Base-by-base conservation (phyloP, 768 basidiomycete species). In the Ramaria rubella region DNA sequence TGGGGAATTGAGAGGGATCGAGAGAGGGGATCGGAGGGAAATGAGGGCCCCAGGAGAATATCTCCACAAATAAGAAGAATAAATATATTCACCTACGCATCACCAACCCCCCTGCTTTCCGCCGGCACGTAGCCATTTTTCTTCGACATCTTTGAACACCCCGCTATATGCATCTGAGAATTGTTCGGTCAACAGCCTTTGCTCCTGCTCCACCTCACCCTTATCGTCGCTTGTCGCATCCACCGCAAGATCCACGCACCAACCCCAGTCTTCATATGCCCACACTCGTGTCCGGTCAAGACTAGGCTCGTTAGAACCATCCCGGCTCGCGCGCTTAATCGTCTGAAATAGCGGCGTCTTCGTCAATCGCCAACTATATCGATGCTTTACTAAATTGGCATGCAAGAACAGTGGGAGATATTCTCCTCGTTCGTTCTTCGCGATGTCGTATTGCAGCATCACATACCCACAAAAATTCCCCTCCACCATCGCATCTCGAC, bases 71-170 rank as follows among this genome's bases (percentile, higher is more conserved):
- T n/a, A n/a, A n/a, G n/a, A n/a, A n/a, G n/a, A n/a, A n/a, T n/a
- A n/a, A 19, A 42, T 42, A 42, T n/a, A n/a, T 42, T 42, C n/a
- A n/a, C n/a, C n/a, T 50, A 50, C 23, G 11, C 4, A 12, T 59
- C 44, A 63, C 62, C 62, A 63, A 1, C 60, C 62, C 1, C 60
- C 58, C 1, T 51, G 55, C 30, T 36, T 49, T 21, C 62, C 62
- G 1, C 60, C 60, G 15, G 43, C 23, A 11, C 42, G 49, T 33
- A 49, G 55, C 38, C 56, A 63, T 26, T 44, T 15, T 12, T 43
- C 52, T 33, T 58, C 58, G 29, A 58, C 31, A 23, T 54, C 42
- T 30, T 58, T 27, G 31, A 58, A 58, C 23, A 33, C 19, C 5
- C 51, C 40, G 19, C 44, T 40, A 24, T 58, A 26, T 19, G 45